A percentile compares a stretch with the other conserved stretches of the same genome.
These are phyloP conservation scores for Physocladia obscura DNA, from an alignment of 192 early-diverging fungal genomes.

Conservation along the genomic window DNA sequence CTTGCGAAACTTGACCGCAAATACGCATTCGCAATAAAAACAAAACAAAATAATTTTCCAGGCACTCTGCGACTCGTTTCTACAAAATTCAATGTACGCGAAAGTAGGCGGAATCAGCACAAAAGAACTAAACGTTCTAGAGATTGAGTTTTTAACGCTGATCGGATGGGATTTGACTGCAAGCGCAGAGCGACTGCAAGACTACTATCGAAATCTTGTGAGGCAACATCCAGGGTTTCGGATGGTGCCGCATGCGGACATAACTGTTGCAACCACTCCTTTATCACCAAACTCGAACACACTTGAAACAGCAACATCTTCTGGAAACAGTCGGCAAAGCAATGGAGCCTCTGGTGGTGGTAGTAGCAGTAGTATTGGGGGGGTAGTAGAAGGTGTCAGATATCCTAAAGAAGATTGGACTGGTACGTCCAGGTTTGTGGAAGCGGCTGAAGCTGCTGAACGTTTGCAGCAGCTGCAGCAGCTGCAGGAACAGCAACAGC, in stretches of 20 bases:
- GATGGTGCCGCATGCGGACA: slow-evolving; percentile 18
- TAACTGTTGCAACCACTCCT: background rate
- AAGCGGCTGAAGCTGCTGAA: slow-evolving; percentile 9
- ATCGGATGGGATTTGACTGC: slow-evolving; percentile 89
- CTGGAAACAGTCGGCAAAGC: too few species aligned
- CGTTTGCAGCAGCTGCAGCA: background rate
- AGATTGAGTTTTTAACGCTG: slow-evolving; percentile 75
- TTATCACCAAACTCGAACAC: too few species aligned
- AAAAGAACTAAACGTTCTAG: slow-evolving; percentile 91
- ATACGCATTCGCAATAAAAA: background rate
- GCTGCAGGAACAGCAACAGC: background rate
- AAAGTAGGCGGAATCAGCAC: slow-evolving; percentile 92
- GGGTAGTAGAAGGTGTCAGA: background rate
- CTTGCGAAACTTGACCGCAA: background rate
- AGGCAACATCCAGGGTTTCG: slow-evolving; percentile 56
- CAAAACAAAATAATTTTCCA: slow-evolving; percentile 6
- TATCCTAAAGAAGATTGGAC: slow-evolving; percentile 7
- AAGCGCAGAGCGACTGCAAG: slow-evolving; percentile 76
- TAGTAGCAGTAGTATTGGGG: background rate
- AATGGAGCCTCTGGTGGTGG: too few species aligned
- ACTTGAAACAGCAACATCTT: too few species aligned
- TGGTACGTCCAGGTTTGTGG: slow-evolving; percentile 16
- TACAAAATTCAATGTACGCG: slow-evolving; percentile 85
- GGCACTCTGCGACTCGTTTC: slow-evolving; percentile 40
- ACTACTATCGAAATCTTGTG: slow-evolving; percentile 91